Evolutionary conservation across 148 eudicot species (phyloP).

Genomic region (Gaultheria prostrata): DNA sequence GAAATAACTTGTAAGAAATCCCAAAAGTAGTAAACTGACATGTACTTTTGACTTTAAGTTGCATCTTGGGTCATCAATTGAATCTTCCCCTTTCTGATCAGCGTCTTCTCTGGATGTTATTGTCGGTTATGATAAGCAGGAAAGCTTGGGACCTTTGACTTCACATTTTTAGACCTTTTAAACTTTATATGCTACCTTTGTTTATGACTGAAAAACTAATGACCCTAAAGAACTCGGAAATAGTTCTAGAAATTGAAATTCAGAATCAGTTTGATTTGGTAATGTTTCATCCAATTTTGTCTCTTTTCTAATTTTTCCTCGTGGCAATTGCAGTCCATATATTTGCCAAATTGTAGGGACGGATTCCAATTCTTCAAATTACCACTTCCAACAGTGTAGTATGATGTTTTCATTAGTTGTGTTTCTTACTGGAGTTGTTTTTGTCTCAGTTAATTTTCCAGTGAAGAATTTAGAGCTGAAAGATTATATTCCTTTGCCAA

Average conservation of each 20-base stretch:
- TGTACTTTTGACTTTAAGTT: constrained; percentile 3
- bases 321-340: background rate
- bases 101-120: background rate
- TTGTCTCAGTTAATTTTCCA: constrained; percentile 73
- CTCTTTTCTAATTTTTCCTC: background rate
- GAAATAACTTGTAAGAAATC: background rate
- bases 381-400: background rate
- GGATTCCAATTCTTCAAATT: background rate
- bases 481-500: constrained; percentile 88
- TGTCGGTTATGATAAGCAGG: background rate
- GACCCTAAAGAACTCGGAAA: background rate
- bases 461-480: constrained; percentile 97
- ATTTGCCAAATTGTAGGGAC: background rate
- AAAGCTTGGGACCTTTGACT: constrained; percentile 5
- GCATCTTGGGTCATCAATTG: background rate
- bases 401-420: background rate
- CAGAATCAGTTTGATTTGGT: background rate
- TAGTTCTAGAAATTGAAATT: background rate
- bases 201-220: background rate
- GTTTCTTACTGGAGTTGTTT: constrained; percentile 6
- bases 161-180: background rate
- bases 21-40: background rate
- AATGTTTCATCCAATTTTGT: background rate
- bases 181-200: background rate
- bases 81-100: background rate